Evolutionary conservation across 306 rosid species (phyloP).

Genomic region (Gynostemma pentaphyllum): DNA sequence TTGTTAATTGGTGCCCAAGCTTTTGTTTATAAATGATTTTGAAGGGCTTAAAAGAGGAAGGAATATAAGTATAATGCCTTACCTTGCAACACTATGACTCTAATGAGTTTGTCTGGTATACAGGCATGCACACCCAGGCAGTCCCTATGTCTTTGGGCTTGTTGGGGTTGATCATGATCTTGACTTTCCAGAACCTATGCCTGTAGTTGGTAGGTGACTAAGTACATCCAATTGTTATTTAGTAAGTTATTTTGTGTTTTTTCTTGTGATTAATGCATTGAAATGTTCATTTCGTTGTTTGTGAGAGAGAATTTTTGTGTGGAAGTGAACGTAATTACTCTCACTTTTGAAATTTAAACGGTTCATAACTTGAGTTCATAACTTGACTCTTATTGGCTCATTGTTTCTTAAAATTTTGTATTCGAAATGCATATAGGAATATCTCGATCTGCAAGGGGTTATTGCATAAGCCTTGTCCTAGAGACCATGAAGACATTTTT

Average conservation of each 20-base stretch:
- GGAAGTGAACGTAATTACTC: background rate
- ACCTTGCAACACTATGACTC: constrained; percentile 11
- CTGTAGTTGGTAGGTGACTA: constrained; percentile 65
- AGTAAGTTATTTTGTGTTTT: background rate
- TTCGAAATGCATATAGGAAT: constrained; percentile 39
- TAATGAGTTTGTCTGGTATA: constrained; percentile 11
- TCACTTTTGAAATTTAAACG: background rate
- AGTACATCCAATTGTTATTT: constrained; percentile 3
- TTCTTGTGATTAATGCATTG: background rate
- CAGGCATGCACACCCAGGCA: constrained; percentile 99
- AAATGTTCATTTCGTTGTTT: background rate
- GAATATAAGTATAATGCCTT: background rate
- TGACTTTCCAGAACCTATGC: constrained; percentile 98
- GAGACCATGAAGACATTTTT: constrained; percentile 93
- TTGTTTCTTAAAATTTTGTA: constrained; percentile 8
- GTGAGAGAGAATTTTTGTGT: background rate
- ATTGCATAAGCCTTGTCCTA: constrained; percentile 60
- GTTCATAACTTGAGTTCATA: no score
- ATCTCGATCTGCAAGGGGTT: constrained; percentile 88
- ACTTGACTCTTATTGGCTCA: constrained; percentile 8
- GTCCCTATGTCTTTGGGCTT: constrained; percentile 93
- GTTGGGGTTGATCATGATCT: constrained; percentile 83
- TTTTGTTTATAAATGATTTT: background rate
- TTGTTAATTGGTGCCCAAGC: background rate
- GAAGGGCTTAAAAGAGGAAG: background rate